Evolutionary conservation across 202 grass and related monocot genomes (phyloP).

Genomic region (Miscanthus sacchariflorus): DNA sequence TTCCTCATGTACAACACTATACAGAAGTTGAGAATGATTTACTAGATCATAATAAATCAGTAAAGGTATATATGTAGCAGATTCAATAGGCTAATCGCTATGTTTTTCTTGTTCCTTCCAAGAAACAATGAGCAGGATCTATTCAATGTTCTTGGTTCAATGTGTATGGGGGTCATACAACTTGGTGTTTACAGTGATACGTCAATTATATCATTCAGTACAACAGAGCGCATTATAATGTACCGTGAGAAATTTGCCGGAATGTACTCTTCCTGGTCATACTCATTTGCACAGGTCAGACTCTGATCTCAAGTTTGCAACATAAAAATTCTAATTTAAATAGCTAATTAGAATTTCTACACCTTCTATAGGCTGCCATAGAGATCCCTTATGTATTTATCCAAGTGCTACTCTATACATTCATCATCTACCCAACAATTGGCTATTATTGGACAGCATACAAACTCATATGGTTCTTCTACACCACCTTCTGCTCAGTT

Average conservation of each 20-base stretch:
- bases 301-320: not conserved
- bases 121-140: constrained; percentile 77
- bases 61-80: no score
- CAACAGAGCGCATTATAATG: constrained; percentile 43
- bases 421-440: constrained; percentile 27
- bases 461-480: constrained; percentile 49
- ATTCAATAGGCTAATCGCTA: no score
- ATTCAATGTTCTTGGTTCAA: constrained; percentile 67
- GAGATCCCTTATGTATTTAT: constrained; percentile 35
- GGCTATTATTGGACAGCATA: constrained; percentile 44
- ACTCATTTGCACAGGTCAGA: constrained; percentile 59
- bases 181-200: constrained; percentile 32
- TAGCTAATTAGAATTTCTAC: constrained; percentile 1
- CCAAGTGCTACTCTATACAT: constrained; percentile 45
- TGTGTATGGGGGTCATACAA: constrained; percentile 38
- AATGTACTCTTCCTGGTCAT: constrained; percentile 64
- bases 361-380: constrained; percentile 36
- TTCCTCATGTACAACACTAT: no score
- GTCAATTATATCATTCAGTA: constrained; percentile 51
- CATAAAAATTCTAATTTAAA: not conserved
- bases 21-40: no score
- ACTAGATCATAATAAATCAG: no score
- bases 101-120: not conserved
- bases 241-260: constrained; percentile 55
- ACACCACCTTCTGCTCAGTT: constrained; percentile 32